Evolutionary conservation across 352 stramenopile genomes (phyloP), one percentile per base, ranked within the genome.

Genomic region (Lagenidium giganteum): DNA sequence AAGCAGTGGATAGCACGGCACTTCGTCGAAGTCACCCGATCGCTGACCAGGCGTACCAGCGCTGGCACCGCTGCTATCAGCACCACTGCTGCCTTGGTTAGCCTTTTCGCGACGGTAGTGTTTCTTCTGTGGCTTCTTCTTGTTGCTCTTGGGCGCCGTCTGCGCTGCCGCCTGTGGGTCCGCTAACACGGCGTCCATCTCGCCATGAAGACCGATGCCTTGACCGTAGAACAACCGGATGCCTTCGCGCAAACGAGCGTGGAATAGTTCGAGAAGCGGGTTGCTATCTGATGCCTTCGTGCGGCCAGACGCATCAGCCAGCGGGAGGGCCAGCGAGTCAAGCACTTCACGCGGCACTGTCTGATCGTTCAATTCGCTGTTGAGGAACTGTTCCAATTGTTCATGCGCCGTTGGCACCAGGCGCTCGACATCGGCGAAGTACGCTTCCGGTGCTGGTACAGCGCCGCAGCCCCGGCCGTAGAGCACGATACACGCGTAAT

Each of bases 161-260:
- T 42, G 28, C 21, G 39, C 22, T 2, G 51, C 39, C 12, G 47
- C 54, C 13, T 35, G 22, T 6, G 54, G 51, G 25, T 47, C 44
- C 12, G 58, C 70, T 4, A 71, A 48, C 1, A 57, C 37, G 16
- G 70, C 75, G 53, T 92, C 76, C 79, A 92, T 87, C 38, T 92
- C 79, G 26, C 79, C 74, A 28, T 75, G 51, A 62, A 87, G 78
- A n/a, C 79, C 79, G 17, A 92, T 67, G 18, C 76, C 61, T 42
- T 81, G 48, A 51, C 89, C 76, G 54, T 92, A 92, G 51, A 89
- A 92, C 22, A 92, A 34, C 4, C 74, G 76, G 4, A 92, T 46
- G 18, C 79, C 79, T 46, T 88, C 76, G 13, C 71, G 70, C 3
- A 88, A 42, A 6, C 76, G 67, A n/a, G 59, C 42, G 47, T 86